Evolutionary conservation across 2,329 filamentous ascomycete species (phyloP).

Genomic region (Epichloe baconii): DNA sequence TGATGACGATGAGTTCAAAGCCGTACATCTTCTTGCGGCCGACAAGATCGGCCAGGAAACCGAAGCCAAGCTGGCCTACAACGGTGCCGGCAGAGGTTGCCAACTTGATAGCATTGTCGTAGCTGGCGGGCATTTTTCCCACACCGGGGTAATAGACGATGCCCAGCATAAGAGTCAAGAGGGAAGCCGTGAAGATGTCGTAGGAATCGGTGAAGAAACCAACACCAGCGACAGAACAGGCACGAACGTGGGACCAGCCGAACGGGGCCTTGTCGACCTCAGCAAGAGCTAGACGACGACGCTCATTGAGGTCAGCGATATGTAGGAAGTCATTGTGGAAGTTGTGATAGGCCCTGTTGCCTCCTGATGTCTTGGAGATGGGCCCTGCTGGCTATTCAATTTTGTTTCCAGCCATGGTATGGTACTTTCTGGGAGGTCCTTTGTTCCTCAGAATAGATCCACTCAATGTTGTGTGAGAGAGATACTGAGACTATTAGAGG

Average conservation of each 20-base stretch:
- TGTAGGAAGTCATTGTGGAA: conserved; percentile 60
- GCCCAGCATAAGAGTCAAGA: conserved; percentile 63
- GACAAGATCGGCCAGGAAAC: conserved; percentile 62
- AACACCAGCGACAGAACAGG: conserved; percentile 65
- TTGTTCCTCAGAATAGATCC: no score
- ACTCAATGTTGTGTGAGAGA: no score
- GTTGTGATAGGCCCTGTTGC: conserved; percentile 62
- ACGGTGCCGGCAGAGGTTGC: conserved; percentile 75
- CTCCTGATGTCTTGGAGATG: conserved; percentile 40
- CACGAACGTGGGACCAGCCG: conserved; percentile 72
- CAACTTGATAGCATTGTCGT: conserved; percentile 76
- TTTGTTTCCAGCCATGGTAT: conserved; percentile 4
- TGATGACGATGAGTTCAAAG: conserved; percentile 67
- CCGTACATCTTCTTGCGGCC: conserved; percentile 65
- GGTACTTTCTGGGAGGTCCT: neutral
- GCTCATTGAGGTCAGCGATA: conserved; percentile 61
- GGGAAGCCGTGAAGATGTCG: conserved; percentile 66
- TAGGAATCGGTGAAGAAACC: conserved; percentile 86
- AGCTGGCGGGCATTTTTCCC: conserved; percentile 48
- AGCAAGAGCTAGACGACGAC: conserved; percentile 63
- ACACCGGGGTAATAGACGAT: conserved; percentile 56
- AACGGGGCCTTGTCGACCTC: conserved; percentile 74
- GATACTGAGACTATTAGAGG: no score
- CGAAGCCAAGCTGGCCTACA: conserved; percentile 69
- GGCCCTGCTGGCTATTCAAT: conserved; percentile 5